These are phyloP conservation scores for Rhizophagus clarus DNA, from an alignment of 192 early-diverging fungal species.

Conservation along the genomic window DNA sequence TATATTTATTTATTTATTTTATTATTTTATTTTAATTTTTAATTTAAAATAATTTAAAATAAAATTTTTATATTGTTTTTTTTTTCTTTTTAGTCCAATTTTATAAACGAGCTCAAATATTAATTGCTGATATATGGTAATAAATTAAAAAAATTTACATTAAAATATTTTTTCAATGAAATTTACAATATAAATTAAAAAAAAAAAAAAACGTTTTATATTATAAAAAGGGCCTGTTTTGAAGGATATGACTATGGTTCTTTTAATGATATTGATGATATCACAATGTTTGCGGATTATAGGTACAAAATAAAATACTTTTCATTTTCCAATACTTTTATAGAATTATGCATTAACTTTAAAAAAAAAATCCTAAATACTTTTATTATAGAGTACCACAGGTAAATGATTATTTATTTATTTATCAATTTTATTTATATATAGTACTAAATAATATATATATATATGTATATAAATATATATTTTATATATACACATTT, in stretches of 20 bases:
- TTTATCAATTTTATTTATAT: too few relatives aligned
- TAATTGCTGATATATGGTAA: conserved; percentile 83
- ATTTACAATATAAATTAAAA: too few relatives aligned
- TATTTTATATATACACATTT: background rate
- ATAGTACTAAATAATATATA: too few relatives aligned
- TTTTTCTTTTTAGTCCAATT: conserved; percentile 52
- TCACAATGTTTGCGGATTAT: conserved; percentile 94
- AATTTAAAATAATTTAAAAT: background rate
- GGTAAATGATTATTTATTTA: background rate
- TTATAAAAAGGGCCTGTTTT: conserved; percentile 84
- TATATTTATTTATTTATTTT: too few relatives aligned
- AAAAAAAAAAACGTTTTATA: too few relatives aligned
- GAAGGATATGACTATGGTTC: conserved; percentile 61
- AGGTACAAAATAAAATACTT: conserved; percentile 29
- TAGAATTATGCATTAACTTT: too few relatives aligned
- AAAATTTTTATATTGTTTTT: background rate
- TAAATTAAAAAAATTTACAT: too few relatives aligned
- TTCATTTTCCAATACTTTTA: background rate
- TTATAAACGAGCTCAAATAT: conserved; percentile 84
- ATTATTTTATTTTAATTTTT: too few relatives aligned
- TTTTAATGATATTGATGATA: conserved; percentile 74
- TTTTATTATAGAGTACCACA: conserved; percentile 18
- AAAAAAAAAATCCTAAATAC: background rate
- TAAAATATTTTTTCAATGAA: too few relatives aligned
- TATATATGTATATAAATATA: too few relatives aligned